These are phyloP conservation scores for Monosporascus sp. DNA, from an alignment of 2,329 filamentous ascomycete species.

Conservation along the genomic window DNA sequence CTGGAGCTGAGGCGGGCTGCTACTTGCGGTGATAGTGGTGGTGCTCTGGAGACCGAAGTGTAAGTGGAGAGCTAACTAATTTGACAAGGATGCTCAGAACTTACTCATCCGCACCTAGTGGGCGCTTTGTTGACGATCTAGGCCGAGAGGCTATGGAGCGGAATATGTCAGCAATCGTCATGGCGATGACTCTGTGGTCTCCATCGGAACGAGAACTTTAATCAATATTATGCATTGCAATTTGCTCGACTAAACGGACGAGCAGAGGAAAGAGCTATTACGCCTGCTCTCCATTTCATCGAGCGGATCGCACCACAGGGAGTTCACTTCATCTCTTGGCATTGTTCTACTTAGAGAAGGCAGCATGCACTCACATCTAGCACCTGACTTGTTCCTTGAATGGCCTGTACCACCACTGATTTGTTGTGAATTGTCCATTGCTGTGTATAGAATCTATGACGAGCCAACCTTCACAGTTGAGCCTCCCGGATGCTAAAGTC, in stretches of 20 bases:
- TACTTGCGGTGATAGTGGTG: constrained; percentile 19
- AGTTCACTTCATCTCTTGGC: not conserved
- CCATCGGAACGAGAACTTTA: not conserved
- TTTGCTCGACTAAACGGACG: not conserved
- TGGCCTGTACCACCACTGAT: constrained; percentile 14
- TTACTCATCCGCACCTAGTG: constrained; percentile 72
- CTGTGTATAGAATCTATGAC: no score
- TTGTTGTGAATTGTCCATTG: constrained; percentile 17
- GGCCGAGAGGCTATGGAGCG: constrained; percentile 50
- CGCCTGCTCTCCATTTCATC: no score
- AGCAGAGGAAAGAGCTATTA: not conserved
- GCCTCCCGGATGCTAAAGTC: no score
- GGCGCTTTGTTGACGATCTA: constrained; percentile 70
- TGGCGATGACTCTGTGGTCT: constrained; percentile 1
- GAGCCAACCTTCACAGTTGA: no score
- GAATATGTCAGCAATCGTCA: constrained; percentile 22
- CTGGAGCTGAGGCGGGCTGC: constrained; percentile 19
- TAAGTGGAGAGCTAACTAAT: constrained; percentile 1
- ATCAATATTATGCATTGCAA: no score
- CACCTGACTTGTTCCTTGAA: constrained; percentile 23
- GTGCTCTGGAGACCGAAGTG: constrained; percentile 21
- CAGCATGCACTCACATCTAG: constrained; percentile 18
- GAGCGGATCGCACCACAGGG: no score
- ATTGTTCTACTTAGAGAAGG: not conserved
- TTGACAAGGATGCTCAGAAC: constrained; percentile 20